These are phyloP conservation scores for Imleria badia DNA, from an alignment of 768 basidiomycete genomes.

Conservation along the genomic window DNA sequence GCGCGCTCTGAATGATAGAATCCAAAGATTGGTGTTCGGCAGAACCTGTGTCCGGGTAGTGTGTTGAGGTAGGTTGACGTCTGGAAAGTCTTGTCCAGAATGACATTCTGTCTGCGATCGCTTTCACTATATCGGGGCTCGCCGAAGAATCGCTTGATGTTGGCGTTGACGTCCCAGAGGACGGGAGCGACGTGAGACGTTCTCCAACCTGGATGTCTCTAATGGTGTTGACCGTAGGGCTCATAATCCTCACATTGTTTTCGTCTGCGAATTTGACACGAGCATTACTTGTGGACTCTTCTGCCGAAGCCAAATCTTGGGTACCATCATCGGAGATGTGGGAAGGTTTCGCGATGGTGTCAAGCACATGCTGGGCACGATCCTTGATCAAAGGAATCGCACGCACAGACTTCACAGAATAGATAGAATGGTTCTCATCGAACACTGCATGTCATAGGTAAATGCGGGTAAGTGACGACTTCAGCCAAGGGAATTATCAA, in stretches of 20 bases:
- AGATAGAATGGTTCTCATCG: constrained; percentile 59
- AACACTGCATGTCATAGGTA: constrained; percentile 49
- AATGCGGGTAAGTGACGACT: constrained; percentile 2
- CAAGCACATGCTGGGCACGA: constrained; percentile 54
- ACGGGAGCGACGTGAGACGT: constrained; percentile 21
- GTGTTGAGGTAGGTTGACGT: constrained; percentile 33
- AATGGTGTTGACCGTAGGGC: constrained; percentile 28
- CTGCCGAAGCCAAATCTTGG: constrained; percentile 19
- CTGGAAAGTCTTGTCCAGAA: constrained; percentile 72
- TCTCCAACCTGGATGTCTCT: background rate
- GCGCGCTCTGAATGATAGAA: constrained; percentile 43
- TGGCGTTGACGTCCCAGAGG: constrained; percentile 56
- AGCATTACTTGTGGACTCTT: constrained; percentile 18
- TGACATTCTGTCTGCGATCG: constrained; percentile 63
- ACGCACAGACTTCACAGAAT: constrained; percentile 63
- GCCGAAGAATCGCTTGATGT: constrained; percentile 45
- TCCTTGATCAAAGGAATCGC: constrained; percentile 73
- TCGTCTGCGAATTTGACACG: constrained; percentile 57
- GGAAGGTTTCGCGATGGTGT: constrained; percentile 52
- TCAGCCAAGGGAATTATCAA: constrained; percentile 12
- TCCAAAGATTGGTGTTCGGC: constrained; percentile 30
- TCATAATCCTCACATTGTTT: constrained; percentile 46
- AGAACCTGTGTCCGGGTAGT: constrained; percentile 8
- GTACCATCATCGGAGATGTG: constrained; percentile 34
- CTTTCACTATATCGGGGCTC: constrained; percentile 57